Conservation (phyloP, 441 rosid genomes). For the Euphorbia neoarborescens region DNA sequence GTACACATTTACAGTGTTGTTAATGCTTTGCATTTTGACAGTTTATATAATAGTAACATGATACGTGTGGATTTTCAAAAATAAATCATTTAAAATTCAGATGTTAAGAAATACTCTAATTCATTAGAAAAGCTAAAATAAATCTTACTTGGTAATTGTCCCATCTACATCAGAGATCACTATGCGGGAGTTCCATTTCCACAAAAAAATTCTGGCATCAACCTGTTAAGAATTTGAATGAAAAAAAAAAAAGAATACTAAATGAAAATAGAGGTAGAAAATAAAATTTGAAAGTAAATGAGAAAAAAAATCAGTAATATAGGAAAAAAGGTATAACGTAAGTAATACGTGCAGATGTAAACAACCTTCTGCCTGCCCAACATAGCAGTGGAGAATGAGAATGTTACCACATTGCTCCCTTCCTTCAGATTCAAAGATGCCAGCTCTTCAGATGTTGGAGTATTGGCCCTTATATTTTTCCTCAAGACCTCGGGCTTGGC, state of each 20-base stretch:
- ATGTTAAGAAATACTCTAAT: background rate
- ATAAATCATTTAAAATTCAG: background rate
- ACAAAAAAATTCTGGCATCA: constrained; percentile 80
- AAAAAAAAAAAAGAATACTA: background rate
- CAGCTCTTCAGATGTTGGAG: constrained; percentile 84
- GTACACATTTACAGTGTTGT: background rate
- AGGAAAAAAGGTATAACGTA: background rate
- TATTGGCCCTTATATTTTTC: constrained; percentile 46
- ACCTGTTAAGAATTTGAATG: constrained; percentile 40
- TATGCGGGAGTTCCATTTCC: constrained; percentile 90
- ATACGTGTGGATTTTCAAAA: background rate
- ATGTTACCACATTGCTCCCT: constrained; percentile 65
- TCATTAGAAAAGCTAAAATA: constrained; percentile 12
- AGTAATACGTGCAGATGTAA: constrained; percentile 15
- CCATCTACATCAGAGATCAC: constrained; percentile 98
- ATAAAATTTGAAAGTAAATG: constrained; percentile 2
- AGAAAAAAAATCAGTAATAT: background rate
- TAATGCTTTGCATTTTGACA: background rate
- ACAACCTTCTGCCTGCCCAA: constrained; percentile 82
- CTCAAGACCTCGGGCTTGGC: constrained; percentile 35
- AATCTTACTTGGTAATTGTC: constrained; percentile 76
- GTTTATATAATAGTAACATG: background rate
- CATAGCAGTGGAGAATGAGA: constrained; percentile 86
- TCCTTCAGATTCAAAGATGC: constrained; percentile 74
- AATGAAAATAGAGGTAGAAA: background rate